Percentiles rank a stretch among this genome's conserved stretches.
These are phyloP conservation scores for Neonectria ditissima DNA, from an alignment of 2,329 filamentous ascomycete species.

Conservation along the genomic window DNA sequence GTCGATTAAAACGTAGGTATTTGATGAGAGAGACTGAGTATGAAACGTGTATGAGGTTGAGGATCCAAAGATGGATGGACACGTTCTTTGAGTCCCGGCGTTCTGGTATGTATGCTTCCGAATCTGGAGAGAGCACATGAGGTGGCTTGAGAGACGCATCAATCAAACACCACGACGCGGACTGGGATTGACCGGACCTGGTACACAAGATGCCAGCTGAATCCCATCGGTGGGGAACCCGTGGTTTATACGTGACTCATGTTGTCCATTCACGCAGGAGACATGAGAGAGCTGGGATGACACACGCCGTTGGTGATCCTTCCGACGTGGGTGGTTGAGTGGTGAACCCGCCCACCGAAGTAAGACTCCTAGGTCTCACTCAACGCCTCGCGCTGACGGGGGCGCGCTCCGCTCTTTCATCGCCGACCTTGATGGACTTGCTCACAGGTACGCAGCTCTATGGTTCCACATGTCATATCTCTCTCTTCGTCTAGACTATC, in stretches of 20 bases:
- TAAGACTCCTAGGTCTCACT: not conserved
- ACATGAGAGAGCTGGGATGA: not conserved
- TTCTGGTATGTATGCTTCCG: not conserved
- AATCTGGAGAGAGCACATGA: too few species aligned
- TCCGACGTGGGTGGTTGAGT: not conserved
- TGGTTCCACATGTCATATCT: not conserved
- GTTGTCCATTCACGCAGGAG: not conserved
- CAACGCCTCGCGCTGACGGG: not conserved
- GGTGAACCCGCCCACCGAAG: not conserved
- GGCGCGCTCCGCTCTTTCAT: too few species aligned
- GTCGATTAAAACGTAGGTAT: not conserved
- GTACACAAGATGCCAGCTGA: not conserved
- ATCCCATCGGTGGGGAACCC: not conserved
- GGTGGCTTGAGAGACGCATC: not conserved
- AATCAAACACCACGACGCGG: not conserved
- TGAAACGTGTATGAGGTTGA: not conserved
- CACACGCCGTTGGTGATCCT: not conserved
- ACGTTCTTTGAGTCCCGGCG: not conserved
- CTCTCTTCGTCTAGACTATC: not conserved
- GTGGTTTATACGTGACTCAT: not conserved
- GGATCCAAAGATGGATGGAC: not conserved
- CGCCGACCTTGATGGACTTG: not conserved
- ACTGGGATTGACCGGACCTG: not conserved
- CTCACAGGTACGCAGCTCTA: not conserved
- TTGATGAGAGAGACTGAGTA: not conserved